Base-by-base conservation (phyloP, 2,329 filamentous ascomycete genomes). In the Pezicula neosporulosa region DNA sequence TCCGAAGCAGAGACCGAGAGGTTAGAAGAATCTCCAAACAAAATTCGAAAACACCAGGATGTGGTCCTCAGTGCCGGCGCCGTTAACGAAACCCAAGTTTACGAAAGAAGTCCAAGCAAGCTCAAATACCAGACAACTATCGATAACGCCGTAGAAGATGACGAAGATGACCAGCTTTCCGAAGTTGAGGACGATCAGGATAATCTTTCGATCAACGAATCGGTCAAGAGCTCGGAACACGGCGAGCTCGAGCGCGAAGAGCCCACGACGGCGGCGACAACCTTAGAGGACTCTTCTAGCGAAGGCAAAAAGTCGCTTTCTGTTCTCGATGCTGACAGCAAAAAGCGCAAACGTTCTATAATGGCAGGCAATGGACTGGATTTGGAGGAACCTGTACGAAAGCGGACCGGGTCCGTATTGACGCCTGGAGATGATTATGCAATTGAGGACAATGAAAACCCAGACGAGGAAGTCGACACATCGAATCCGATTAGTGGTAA, bases 1-100 rank as follows among this genome's bases (percentile, higher is more conserved):
- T 87, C 92, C 3, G 93, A 97, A 70, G 93, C 93, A 33, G 93
- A 97, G 72, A 97, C 93, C 2, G 92, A 97, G 72, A 86, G 94
- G 53, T 79, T 99, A 54, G 94, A 94, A 65, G 85, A 89, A 64
- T 96, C 90, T n/a, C 91, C 92, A 16, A 82, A 83, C 56, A 88
- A 77, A 63, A 72, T 78, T 64, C 77, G 83, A 58, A 63, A 63
- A 44, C 78, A 82, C 61, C 77, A 79, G 61, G 80, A 86, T 61
- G 80, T 87, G 9, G 75, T 85, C 41, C 69, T 86, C 49, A 76
- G 30, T 33, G 30, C 28, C 10, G 28, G 28, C 9, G 28, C 75
- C 56, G 81, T 77, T 64, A 76, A 77, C 50, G 75, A 77, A 53
- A 78, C 72, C 50, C 73, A 76, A 41, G 67, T 72, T 50, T 81